phyloP scores from a whole-genome alignment of 2,329 filamentous ascomycete genomes.

The Xylogone sp. region DNA sequence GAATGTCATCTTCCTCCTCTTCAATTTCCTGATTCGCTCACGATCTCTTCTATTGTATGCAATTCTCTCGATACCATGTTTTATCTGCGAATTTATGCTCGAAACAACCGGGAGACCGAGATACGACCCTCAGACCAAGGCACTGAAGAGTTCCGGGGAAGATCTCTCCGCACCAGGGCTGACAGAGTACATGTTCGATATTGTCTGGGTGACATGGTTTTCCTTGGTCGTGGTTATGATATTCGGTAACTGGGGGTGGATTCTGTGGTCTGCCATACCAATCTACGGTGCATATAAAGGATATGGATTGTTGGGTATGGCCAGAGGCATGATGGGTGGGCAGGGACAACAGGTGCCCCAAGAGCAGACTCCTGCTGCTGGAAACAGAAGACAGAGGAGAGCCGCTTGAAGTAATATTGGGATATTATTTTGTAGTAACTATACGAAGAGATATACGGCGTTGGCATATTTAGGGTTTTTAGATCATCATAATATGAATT shows the following conservation, averaged over 20 bases:
- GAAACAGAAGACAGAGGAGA: conserved; percentile 29
- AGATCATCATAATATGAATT: neutral
- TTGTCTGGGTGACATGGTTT: conserved; percentile 91
- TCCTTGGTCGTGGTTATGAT: conserved; percentile 68
- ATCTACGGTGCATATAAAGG: conserved; percentile 28
- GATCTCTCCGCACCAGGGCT: conserved; percentile 83
- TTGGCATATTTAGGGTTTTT: too few species aligned
- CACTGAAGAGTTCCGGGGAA: conserved; percentile 72
- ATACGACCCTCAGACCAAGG: conserved; percentile 49
- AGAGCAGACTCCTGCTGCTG: conserved; percentile 17
- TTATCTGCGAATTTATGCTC: conserved; percentile 80
- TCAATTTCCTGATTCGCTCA: conserved; percentile 58
- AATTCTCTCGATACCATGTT: conserved; percentile 68
- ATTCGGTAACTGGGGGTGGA: conserved; percentile 78
- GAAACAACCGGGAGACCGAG: conserved; percentile 80
- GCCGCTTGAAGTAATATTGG: conserved; percentile 13
- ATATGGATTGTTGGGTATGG: conserved; percentile 27
- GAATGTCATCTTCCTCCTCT: conserved; percentile 71
- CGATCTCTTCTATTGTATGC: conserved; percentile 67
- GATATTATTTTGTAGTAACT: neutral
- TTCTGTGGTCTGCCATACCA: conserved; percentile 44
- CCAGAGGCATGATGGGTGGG: conserved; percentile 30
- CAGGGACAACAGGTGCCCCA: conserved; percentile 20
- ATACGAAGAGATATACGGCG: neutral
- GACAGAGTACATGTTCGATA: conserved; percentile 98